Evolutionary conservation across 768 basidiomycete genomes (phyloP).

Genomic region (Agaricus sinodeliciosus): DNA sequence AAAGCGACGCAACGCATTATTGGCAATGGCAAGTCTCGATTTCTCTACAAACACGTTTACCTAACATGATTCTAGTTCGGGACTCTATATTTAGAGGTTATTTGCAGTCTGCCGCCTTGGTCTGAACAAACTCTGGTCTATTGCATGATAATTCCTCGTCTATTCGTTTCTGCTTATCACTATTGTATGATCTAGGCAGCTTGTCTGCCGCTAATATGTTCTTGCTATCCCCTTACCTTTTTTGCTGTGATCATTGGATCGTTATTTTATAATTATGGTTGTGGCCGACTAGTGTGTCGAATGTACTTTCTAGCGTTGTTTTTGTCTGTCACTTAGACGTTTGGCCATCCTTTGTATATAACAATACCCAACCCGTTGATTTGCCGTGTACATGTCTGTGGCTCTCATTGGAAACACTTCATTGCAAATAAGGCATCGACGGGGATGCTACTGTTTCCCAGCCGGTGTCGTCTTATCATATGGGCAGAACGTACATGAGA

Average conservation of each 20-base stretch:
- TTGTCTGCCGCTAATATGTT: slow-evolving; percentile 6
- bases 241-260: background rate
- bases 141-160: background rate
- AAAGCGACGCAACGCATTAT: slow-evolving; percentile 82
- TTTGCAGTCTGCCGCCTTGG: slow-evolving; percentile 64
- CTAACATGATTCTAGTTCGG: slow-evolving; percentile 37
- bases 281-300: background rate
- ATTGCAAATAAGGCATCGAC: no score
- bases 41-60: slow-evolving; percentile 4
- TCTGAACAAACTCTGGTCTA: slow-evolving; percentile 27
- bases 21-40: slow-evolving; percentile 53
- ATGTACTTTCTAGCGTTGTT: slow-evolving; percentile 1
- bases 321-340: background rate
- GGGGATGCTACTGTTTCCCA: no score
- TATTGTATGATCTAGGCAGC: slow-evolving; percentile 5
- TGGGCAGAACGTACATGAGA: no score
- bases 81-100: slow-evolving; percentile 75
- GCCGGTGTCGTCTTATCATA: no score
- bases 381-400: background rate
- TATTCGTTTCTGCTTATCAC: background rate
- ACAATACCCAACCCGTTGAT: background rate
- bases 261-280: background rate
- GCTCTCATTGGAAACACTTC: no score
- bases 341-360: background rate
- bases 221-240: background rate